Evolutionary conservation across 1,284 basidiomycete species (phyloP), one percentile per base, ranked within the genome.

Genomic region (Pascua guehoae): DNA sequence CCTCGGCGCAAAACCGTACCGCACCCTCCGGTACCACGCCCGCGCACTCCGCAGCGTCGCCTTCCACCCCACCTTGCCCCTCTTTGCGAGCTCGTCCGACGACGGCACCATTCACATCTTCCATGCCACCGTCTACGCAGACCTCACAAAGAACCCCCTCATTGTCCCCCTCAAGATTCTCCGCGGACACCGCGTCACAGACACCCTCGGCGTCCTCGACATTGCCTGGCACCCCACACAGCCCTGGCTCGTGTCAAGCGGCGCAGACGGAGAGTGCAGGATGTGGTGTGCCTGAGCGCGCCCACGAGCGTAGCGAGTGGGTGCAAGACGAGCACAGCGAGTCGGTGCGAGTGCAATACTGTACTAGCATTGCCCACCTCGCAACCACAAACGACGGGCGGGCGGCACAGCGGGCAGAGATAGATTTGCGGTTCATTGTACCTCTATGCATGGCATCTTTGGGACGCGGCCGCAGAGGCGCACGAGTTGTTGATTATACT

Each of bases 101-200:
- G 96, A 98, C 76, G 96, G 95, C 36, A 88, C 90, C 42, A 89
- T 98, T 64, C 96, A 98, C 75, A 81, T 99, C 59, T 98, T 98
- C 85, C 96, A 99, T 77, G 85, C 88, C 24, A 87, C 93, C 58
- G 89, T 98, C 41, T 98, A 90, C 79, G 88, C 84, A 68, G 95
- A 98, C 74, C 82, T 97, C 51, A 88, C 94, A 83, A 93, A 91
- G 57, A 94, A 97, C 77, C 90, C 96, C 40, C 81, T 98, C 57
- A 93, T 99, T 68, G 95, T 99, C 0, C 96, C 96, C 37, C 81
- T 98, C 68, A 98, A 98, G 79, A 94, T 98, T 58, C 81, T 99
- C 51, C 82, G 91, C 39, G 95, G 93, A 36, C 96, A 98, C 78
- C 80, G 83, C 51, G 79, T 97, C 54, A 84, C 79, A 56, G 89